These are phyloP conservation scores for Coniochaeta sp. DNA, from an alignment of 2,329 filamentous ascomycete species.

Conservation along the genomic window DNA sequence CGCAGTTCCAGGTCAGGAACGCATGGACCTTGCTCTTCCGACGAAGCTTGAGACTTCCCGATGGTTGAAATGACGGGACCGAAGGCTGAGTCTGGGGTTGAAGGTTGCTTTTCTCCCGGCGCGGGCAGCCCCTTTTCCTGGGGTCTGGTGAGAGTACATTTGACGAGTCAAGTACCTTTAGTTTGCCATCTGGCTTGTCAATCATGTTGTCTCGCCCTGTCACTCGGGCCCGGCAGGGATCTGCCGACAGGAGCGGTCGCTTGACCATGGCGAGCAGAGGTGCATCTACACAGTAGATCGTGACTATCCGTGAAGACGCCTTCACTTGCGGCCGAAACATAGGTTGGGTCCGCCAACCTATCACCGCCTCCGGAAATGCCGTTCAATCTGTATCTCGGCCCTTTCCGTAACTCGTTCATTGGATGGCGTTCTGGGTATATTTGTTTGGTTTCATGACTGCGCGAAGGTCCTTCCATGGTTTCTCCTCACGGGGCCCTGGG, in stretches of 20 bases:
- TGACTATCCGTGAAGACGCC: background rate
- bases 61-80: background rate
- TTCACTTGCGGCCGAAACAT: background rate
- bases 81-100: background rate
- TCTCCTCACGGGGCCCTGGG: background rate
- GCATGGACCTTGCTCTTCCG: background rate
- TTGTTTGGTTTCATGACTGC: slow-evolving; percentile 1
- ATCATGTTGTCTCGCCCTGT: background rate
- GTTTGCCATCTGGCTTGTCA: background rate
- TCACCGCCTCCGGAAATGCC: background rate
- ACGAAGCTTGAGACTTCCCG: no score
- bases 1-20: background rate
- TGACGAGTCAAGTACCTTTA: no score
- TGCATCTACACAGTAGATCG: background rate
- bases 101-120: background rate
- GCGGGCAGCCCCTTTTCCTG: background rate
- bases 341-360: background rate
- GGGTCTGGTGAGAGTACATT: no score
- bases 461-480: background rate
- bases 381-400: background rate
- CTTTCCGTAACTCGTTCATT: background rate
- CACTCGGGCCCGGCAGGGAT: background rate
- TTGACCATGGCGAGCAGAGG: background rate
- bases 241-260: background rate
- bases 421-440: background rate